Conservation (phyloP, 2,329 filamentous ascomycete genomes). For the Sphaerulina populicola region DNA sequence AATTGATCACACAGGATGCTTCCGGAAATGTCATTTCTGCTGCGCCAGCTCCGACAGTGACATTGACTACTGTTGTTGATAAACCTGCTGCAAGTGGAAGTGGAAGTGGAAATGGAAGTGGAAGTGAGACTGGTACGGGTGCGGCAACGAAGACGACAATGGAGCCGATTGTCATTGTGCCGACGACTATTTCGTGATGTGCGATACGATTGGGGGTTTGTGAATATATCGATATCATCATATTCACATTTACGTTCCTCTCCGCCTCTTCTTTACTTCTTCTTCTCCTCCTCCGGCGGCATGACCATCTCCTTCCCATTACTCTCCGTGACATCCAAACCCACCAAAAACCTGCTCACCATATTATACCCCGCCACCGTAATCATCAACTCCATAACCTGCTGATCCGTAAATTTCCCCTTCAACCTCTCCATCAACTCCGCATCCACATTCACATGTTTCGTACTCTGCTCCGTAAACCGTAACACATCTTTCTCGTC, state of each 20-base stretch:
- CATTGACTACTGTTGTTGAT: constrained; percentile 10
- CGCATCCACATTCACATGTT: constrained; percentile 27
- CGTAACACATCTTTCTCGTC: constrained; percentile 30
- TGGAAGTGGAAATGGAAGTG: not conserved
- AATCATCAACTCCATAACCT: constrained; percentile 34
- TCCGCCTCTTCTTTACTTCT: too few species aligned
- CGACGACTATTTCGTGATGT: not conserved
- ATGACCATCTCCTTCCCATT: constrained; percentile 32
- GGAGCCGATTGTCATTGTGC: constrained; percentile 5
- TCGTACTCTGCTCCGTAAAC: constrained; percentile 32
- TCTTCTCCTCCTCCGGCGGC: constrained; percentile 15
- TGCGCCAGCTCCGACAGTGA: constrained; percentile 6
- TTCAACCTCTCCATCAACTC: constrained; percentile 29
- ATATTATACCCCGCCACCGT: constrained; percentile 35
- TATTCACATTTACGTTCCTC: too few species aligned
- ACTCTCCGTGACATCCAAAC: constrained; percentile 34
- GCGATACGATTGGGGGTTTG: too few species aligned
- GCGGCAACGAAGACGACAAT: not conserved
- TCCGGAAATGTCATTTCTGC: constrained; percentile 9
- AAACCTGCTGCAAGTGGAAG: constrained; percentile 1
- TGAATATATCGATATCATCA: too few species aligned
- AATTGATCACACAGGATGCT: constrained; percentile 17
- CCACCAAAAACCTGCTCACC: constrained; percentile 34
- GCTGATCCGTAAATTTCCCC: constrained; percentile 27
- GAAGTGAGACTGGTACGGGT: not conserved